Base-by-base conservation (phyloP, 1,139 yeast genomes). In the Blastobotrys elegans region DNA sequence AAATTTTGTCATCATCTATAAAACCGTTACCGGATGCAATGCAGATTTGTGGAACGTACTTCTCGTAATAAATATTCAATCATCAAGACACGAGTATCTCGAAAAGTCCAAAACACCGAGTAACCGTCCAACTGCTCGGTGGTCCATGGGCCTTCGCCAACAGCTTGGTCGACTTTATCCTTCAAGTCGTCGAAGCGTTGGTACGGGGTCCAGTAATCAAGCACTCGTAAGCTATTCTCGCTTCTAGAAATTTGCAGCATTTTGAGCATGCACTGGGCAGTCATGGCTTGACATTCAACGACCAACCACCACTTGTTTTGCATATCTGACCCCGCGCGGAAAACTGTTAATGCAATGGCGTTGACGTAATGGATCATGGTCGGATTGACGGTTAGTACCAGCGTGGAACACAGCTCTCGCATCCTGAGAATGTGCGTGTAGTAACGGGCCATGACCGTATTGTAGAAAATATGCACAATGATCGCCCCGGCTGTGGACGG, bases 51-150 rank as follows among this genome's bases (percentile, higher is more conserved):
- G 16, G 21, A 33, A 6, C 14, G 11, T 13, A 30, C 36, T 14
- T 24, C n/a, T 16, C 29, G 27, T n/a, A 40, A 21, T 26, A 34
- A 43, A 27, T 43, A 24, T 18, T 35, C 40, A 4, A 43, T 7
- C 6, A 11, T 27, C 14, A 43, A 7, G 16, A 24, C 22, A 4
- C 46, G 35, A 2, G 35, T 21, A 29, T 43, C 46, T 20, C 41
- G 18, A 30, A 43, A 43, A 4, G 37, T 30, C 46, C 46, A 35
- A 29, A 36, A 43, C 26, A 43, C 41, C 5, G 46, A 43, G 18
- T 36, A 43, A 10, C 46, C 41, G 30, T 43, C 46, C 18, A 43
- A 22, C 21, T 36, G 37, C 36, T 43, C 46, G 7, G 36, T 37
- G 6, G 16, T 24, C 33, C 39, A 42, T 5, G 46, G 46, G 13